These are phyloP conservation scores for Stagonosporopsis rhizophila DNA, from an alignment of 2,329 filamentous ascomycete genomes.

Conservation along the genomic window DNA sequence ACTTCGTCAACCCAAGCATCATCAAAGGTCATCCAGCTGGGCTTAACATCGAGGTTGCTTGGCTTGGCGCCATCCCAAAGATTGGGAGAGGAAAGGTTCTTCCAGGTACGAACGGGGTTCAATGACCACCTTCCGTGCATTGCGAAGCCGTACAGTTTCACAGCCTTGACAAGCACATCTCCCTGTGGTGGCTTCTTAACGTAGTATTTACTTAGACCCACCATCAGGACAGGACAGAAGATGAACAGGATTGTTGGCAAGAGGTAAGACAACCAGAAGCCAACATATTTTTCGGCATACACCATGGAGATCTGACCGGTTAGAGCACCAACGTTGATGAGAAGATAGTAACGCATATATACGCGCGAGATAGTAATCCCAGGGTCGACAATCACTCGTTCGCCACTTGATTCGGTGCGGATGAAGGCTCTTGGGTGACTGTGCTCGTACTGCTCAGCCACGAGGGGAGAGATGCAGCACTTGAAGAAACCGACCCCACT, in stretches of 20 bases:
- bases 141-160: constrained; percentile 64
- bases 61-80: constrained; percentile 65
- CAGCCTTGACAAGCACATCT: constrained; percentile 72
- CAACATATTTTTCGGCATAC: constrained; percentile 75
- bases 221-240: constrained; percentile 64
- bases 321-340: constrained; percentile 72
- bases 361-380: constrained; percentile 70
- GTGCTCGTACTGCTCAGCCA: constrained; percentile 72
- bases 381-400: constrained; percentile 73
- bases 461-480: constrained; percentile 60
- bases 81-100: constrained; percentile 54
- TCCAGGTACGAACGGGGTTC: constrained; percentile 61
- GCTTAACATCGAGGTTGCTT: constrained; percentile 63
- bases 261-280: constrained; percentile 74
- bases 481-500: constrained; percentile 55
- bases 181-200: constrained; percentile 67
- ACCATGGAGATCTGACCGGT: constrained; percentile 71
- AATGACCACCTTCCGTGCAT: constrained; percentile 67
- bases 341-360: constrained; percentile 74
- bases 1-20: constrained; percentile 75
- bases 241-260: constrained; percentile 70
- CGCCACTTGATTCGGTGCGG: constrained; percentile 60
- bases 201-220: constrained; percentile 42
- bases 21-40: constrained; percentile 79
- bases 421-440: constrained; percentile 58